Conservation (phyloP, 2,329 filamentous ascomycete genomes). For the Paraphaeosphaeria sporulosa region DNA sequence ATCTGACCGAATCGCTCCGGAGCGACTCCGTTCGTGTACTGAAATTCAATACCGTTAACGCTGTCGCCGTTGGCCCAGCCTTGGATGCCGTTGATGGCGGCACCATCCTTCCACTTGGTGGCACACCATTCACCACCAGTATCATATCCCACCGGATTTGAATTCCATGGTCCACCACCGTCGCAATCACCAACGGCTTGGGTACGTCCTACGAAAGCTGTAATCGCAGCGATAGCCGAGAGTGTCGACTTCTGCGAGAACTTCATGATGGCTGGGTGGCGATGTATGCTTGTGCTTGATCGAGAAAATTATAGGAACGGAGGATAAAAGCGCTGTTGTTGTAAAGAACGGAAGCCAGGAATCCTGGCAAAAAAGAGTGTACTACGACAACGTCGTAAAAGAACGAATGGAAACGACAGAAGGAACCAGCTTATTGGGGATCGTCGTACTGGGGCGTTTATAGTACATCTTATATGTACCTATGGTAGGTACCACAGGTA, state of each 20-base stretch:
- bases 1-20: constrained; percentile 5
- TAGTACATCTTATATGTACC: constrained; percentile 8
- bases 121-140: constrained; percentile 11
- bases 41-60: constrained; percentile 12
- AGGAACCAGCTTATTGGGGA: neutral
- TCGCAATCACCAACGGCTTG: constrained; percentile 10
- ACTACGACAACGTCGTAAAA: constrained; percentile 7
- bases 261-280: neutral
- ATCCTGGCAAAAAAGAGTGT: constrained; percentile 11
- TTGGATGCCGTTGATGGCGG: constrained; percentile 12
- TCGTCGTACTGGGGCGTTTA: neutral
- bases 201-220: constrained; percentile 1
- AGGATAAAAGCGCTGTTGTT: neutral
- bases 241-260: neutral
- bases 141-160: constrained; percentile 8
- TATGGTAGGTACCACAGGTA: neutral
- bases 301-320: neutral
- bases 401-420: constrained; percentile 9
- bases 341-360: constrained; percentile 8
- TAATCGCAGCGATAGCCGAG: constrained; percentile 4
- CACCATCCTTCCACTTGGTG: constrained; percentile 12
- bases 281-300: neutral
- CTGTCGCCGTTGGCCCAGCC: constrained; percentile 14
- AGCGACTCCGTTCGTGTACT: constrained; percentile 14
- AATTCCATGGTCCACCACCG: constrained; percentile 9